Percentiles rank a stretch among this genome's conserved stretches.
These are phyloP conservation scores for Coniochaeta ligniaria DNA, from an alignment of 2,329 filamentous ascomycete genomes.

Conservation along the genomic window DNA sequence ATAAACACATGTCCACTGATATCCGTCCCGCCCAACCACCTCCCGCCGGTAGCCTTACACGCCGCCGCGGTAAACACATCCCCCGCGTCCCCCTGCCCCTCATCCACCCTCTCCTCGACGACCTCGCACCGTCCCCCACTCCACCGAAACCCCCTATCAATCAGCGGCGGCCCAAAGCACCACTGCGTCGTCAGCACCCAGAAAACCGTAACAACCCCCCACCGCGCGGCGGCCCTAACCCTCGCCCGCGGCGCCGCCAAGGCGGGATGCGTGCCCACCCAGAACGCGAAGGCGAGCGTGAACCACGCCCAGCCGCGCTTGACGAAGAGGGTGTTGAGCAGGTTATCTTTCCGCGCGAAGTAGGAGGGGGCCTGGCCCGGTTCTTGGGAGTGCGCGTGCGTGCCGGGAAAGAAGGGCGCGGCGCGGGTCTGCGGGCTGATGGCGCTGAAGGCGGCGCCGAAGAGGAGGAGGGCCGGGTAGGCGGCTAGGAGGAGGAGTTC, in stretches of 20 bases:
- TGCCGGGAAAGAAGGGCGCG: slow-evolving; percentile 52
- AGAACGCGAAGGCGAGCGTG: slow-evolving; percentile 63
- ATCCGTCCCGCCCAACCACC: slow-evolving; percentile 91
- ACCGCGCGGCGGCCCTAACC: slow-evolving; percentile 55
- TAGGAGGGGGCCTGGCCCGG: slow-evolving; percentile 62
- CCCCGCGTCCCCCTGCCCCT: slow-evolving; percentile 36
- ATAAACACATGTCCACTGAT: slow-evolving; percentile 94
- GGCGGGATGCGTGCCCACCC: slow-evolving; percentile 61
- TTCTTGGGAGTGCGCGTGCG: slow-evolving; percentile 54
- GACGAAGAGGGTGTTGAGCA: slow-evolving; percentile 90
- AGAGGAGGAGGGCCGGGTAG: slow-evolving; percentile 71
- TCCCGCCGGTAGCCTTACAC: slow-evolving; percentile 75
- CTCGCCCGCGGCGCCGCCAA: slow-evolving; percentile 26
- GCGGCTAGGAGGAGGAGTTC: slow-evolving; percentile 58
- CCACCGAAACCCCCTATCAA: slow-evolving; percentile 82
- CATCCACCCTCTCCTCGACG: slow-evolving; percentile 37
- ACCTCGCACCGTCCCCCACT: slow-evolving; percentile 79
- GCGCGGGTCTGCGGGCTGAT: slow-evolving; percentile 66
- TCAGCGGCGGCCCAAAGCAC: slow-evolving; percentile 87
- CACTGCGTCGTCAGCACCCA: slow-evolving; percentile 93
- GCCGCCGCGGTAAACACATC: slow-evolving; percentile 64
- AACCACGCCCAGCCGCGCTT: slow-evolving; percentile 95
- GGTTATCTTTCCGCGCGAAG: slow-evolving; percentile 88
- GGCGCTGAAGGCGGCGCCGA: slow-evolving; percentile 74
- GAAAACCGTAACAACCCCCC: slow-evolving; percentile 62